Percentiles rank a stretch among this genome's conserved stretches.
Conservation (phyloP, 129 eudicot species). For the Tagetes patula region DNA sequence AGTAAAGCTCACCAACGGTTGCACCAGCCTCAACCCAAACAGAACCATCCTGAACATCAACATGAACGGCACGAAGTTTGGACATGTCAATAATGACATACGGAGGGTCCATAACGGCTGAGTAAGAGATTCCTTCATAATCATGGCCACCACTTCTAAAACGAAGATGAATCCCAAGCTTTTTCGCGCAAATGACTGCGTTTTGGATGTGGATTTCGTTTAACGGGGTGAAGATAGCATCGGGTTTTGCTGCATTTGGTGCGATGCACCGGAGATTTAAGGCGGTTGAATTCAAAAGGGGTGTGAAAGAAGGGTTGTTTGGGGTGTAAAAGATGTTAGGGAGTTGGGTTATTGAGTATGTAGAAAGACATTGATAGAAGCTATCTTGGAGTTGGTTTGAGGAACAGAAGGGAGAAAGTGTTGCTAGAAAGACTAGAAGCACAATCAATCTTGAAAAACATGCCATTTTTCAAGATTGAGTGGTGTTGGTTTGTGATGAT, state of each 20-base stretch:
- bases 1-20: slow-evolving; percentile 32
- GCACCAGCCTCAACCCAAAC: slow-evolving; percentile 35
- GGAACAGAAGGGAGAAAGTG: slow-evolving; percentile 12
- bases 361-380: slow-evolving; percentile 21
- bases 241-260: slow-evolving; percentile 16
- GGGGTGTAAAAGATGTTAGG: slow-evolving; percentile 26
- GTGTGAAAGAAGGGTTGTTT: slow-evolving; percentile 21
- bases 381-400: slow-evolving; percentile 21
- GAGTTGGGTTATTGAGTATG: slow-evolving; percentile 15
- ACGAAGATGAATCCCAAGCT: slow-evolving; percentile 22
- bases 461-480: not conserved
- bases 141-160: slow-evolving; percentile 31
- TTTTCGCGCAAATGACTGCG: slow-evolving; percentile 26
- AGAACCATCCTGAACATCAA: slow-evolving; percentile 21
- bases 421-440: slow-evolving; percentile 18
- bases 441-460: slow-evolving; percentile 17
- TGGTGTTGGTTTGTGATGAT: slow-evolving; percentile 2
- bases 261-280: slow-evolving; percentile 29
- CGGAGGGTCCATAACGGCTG: slow-evolving; percentile 28
- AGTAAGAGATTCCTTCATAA: slow-evolving; percentile 26
- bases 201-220: slow-evolving; percentile 24
- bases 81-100: slow-evolving; percentile 20
- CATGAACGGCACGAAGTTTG: slow-evolving; percentile 20
- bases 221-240: slow-evolving; percentile 22
- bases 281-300: slow-evolving; percentile 27